phyloP scores from a whole-genome alignment of 139 green algal genomes.

The Chlamydomonas asymmetrica region DNA sequence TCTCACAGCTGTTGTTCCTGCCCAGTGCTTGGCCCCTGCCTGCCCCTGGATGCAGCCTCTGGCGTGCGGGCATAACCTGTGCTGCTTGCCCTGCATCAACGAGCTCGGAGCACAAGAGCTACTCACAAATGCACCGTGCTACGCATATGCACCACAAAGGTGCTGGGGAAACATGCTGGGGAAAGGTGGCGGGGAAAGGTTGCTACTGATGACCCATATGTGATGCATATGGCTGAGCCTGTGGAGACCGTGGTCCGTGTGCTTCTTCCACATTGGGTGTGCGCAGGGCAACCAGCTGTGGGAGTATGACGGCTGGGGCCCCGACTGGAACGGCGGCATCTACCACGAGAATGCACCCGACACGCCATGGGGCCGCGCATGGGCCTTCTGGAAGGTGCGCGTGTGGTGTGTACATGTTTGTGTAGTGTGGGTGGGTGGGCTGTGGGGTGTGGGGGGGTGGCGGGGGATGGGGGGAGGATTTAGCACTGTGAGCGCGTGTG shows the following conservation, averaged over 20 bases:
- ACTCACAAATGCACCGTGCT: no score
- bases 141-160: no score
- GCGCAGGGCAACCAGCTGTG: slow-evolving; percentile 49
- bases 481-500: no score
- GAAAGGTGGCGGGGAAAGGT: slow-evolving; percentile 2
- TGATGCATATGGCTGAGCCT: not conserved
- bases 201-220: not conserved
- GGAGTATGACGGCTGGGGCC: slow-evolving; percentile 69
- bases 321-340: slow-evolving; percentile 55
- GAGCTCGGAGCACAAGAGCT: no score
- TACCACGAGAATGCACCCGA: slow-evolving; percentile 69
- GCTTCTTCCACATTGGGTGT: not conserved
- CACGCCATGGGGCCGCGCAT: slow-evolving; percentile 59
- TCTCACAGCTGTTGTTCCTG: no score
- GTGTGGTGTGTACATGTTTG: slow-evolving; percentile 49
- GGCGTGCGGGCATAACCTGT: no score
- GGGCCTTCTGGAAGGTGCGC: slow-evolving; percentile 71
- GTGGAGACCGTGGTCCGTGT: not conserved
- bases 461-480: no score
- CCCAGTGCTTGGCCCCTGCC: no score
- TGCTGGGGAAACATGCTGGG: no score
- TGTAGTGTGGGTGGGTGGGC: not conserved
- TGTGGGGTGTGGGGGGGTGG: not conserved
- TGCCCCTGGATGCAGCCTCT: no score
- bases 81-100: no score